A percentile compares a stretch with the other conserved stretches of the same genome.
These are phyloP conservation scores for Fusarium albosuccineum DNA, from an alignment of 2,329 filamentous ascomycete species.

Conservation along the genomic window DNA sequence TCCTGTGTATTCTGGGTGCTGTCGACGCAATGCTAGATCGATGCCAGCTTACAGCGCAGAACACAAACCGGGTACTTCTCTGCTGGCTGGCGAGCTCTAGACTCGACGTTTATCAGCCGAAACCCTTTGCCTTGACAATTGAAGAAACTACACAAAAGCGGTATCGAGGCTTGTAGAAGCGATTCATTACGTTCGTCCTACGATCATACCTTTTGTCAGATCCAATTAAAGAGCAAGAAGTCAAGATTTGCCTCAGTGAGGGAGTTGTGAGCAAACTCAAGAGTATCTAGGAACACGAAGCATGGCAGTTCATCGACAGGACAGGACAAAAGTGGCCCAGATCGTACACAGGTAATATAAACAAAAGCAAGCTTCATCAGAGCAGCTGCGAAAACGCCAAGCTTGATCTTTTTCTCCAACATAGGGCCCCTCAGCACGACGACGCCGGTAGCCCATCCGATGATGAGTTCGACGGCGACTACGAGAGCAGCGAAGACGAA, in stretches of 20 bases:
- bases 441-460: background rate
- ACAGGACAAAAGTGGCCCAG: too few relatives aligned
- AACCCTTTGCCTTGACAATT: background rate
- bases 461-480: too few relatives aligned
- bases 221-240: too few relatives aligned
- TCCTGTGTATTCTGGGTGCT: constrained; percentile 2
- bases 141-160: background rate
- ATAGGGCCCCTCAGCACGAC: background rate
- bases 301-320: too few relatives aligned
- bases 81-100: background rate
- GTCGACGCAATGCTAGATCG: background rate
- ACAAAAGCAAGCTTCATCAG: too few relatives aligned
- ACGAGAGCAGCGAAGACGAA: too few relatives aligned
- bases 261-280: too few relatives aligned
- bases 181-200: background rate
- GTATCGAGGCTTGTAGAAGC: background rate
- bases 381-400: too few relatives aligned
- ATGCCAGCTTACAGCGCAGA: background rate
- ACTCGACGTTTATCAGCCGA: background rate
- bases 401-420: too few relatives aligned
- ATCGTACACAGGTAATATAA: too few relatives aligned
- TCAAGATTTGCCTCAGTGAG: too few relatives aligned
- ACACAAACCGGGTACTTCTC: background rate
- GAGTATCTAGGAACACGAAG: too few relatives aligned
- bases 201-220: background rate